phyloP scores from a whole-genome alignment of 2,329 filamentous ascomycete species.

The Talaromyces sp. region DNA sequence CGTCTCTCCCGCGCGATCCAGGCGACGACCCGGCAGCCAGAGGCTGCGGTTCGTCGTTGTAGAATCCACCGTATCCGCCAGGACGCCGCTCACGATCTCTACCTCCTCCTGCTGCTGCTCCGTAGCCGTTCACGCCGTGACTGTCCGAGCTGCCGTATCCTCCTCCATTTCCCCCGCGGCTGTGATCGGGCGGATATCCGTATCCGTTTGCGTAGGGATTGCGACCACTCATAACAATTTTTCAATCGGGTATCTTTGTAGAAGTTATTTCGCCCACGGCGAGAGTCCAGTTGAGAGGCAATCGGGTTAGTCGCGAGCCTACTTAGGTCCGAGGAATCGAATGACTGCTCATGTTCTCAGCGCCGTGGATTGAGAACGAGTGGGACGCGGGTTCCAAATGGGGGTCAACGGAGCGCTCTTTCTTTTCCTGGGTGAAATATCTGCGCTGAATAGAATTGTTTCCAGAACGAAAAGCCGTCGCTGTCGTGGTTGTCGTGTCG shows the following conservation, averaged over 20 bases:
- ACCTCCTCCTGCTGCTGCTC: constrained; percentile 14
- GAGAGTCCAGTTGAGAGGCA: not conserved
- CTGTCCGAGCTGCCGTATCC: constrained; percentile 20
- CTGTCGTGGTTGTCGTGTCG: not conserved
- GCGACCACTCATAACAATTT: constrained; percentile 14
- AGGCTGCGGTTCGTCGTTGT: constrained; percentile 23
- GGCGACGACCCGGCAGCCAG: constrained; percentile 20
- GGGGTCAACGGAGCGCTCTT: not conserved
- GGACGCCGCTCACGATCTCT: constrained; percentile 30
- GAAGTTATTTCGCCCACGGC: not conserved
- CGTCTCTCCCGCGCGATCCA: constrained; percentile 27
- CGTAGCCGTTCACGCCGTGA: constrained; percentile 29
- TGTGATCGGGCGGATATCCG: constrained; percentile 28
- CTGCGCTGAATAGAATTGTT: not conserved
- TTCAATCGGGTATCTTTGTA: not conserved
- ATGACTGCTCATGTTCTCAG: not conserved
- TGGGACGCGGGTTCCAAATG: not conserved
- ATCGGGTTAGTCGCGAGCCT: not conserved
- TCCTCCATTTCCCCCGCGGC: constrained; percentile 27
- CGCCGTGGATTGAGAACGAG: not conserved
- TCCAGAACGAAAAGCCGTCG: not conserved
- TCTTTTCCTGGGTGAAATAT: not conserved
- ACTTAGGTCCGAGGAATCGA: not conserved
- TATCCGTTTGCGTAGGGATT: constrained; percentile 30
- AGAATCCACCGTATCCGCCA: constrained; percentile 42